Conservation (phyloP, 225 moss, liverwort and hornwort species). For the Marchantia polymorpha region DNA sequence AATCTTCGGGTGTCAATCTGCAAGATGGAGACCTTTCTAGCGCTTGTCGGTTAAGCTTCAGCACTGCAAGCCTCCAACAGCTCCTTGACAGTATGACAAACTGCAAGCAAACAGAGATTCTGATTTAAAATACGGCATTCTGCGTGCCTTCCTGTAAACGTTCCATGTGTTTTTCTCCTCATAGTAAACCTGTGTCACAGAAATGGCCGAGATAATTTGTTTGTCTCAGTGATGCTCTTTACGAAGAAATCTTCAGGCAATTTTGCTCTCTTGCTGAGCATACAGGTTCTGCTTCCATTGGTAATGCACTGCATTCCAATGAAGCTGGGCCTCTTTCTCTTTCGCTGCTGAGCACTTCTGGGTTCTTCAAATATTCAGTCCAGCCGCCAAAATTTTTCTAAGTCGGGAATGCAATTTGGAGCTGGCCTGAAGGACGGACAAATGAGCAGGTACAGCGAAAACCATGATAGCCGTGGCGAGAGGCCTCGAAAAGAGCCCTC, state of each 20-base stretch:
- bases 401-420: background rate
- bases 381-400: background rate
- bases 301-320: background rate
- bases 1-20: too few relatives aligned
- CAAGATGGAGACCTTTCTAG: too few relatives aligned
- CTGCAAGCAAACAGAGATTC: too few relatives aligned
- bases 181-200: too few relatives aligned
- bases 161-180: too few relatives aligned
- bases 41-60: too few relatives aligned
- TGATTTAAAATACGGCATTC: too few relatives aligned
- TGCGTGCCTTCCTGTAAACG: too few relatives aligned
- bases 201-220: too few relatives aligned
- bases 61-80: too few relatives aligned
- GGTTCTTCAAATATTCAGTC: background rate
- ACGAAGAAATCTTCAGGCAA: background rate
- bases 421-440: conserved; percentile 7
- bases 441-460: conserved; percentile 24
- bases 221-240: background rate
- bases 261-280: background rate
- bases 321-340: background rate
- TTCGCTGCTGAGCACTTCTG: background rate
- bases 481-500: background rate
- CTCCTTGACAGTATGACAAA: too few relatives aligned
- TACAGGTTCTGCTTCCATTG: background rate
- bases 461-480: conserved; percentile 20